Conservation (phyloP, 305 asterid genomes). For the Fraxinus xanthoxyloides region DNA sequence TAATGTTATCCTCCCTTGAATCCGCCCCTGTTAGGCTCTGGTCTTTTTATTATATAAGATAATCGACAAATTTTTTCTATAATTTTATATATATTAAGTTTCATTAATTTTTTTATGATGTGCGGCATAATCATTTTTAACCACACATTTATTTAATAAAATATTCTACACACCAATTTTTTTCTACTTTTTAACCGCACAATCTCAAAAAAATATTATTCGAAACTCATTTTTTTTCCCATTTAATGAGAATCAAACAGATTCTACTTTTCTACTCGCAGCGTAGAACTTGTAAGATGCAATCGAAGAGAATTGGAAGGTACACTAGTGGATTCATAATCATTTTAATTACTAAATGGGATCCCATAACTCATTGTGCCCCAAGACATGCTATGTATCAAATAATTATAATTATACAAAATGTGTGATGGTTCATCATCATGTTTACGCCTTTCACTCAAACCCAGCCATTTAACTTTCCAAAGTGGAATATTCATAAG, state of each 20-base stretch:
- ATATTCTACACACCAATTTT: no score
- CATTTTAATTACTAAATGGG: neutral
- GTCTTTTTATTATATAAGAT: neutral
- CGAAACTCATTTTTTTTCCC: no score
- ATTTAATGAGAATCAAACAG: no score
- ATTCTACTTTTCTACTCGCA: neutral
- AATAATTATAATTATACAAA: slow-evolving; percentile 13
- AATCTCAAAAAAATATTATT: no score
- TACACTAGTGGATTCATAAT: slow-evolving; percentile 14
- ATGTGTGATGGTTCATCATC: slow-evolving; percentile 31
- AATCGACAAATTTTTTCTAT: neutral
- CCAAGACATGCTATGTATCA: neutral
- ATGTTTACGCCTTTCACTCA: slow-evolving; percentile 6
- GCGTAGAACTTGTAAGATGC: neutral
- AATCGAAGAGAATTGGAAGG: neutral
- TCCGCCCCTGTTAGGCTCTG: no score
- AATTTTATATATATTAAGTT: neutral
- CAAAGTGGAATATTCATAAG: neutral
- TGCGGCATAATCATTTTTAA: no score
- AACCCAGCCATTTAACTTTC: slow-evolving; percentile 9
- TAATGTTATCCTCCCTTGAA: no score
- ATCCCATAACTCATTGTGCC: slow-evolving; percentile 16
- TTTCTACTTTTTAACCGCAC: no score
- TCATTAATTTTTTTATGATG: no score
- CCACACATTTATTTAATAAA: no score